Evolutionary conservation across 169 alveolate genomes (phyloP).

Genomic region (Perkinsus chesapeaki): DNA sequence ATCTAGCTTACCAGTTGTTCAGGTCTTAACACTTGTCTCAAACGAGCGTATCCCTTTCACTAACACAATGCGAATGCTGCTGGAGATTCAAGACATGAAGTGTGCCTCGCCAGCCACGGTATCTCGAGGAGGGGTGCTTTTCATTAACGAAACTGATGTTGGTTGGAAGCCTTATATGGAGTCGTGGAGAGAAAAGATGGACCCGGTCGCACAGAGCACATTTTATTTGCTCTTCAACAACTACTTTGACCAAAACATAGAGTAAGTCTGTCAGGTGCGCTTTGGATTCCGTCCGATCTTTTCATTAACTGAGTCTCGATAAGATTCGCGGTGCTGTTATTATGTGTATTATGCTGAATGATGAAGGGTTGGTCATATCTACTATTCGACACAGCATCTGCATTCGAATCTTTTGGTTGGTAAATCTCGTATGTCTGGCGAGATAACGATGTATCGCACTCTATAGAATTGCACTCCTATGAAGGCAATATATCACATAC

Average conservation of each 20-base stretch:
- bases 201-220: constrained; percentile 74
- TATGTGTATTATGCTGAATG: too few relatives aligned
- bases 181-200: constrained; percentile 80
- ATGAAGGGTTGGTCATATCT: too few relatives aligned
- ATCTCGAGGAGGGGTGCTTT: constrained; percentile 88
- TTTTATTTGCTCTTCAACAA: constrained; percentile 72
- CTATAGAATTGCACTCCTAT: too few relatives aligned
- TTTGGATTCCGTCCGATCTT: too few relatives aligned
- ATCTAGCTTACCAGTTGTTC: neutral
- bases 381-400: too few relatives aligned
- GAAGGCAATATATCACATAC: too few relatives aligned
- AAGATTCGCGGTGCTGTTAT: too few relatives aligned
- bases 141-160: constrained; percentile 81
- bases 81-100: constrained; percentile 80
- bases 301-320: too few relatives aligned
- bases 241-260: constrained; percentile 59
- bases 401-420: too few relatives aligned
- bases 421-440: too few relatives aligned
- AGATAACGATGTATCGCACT: too few relatives aligned
- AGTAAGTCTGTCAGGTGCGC: too few relatives aligned
- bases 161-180: constrained; percentile 86
- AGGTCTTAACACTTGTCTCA: constrained; percentile 77
- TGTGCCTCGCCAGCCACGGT: constrained; percentile 92
- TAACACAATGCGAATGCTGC: constrained; percentile 81
- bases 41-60: constrained; percentile 87